These are phyloP conservation scores for Curvularia sp. DNA, from an alignment of 2,329 filamentous ascomycete species.

Conservation along the genomic window DNA sequence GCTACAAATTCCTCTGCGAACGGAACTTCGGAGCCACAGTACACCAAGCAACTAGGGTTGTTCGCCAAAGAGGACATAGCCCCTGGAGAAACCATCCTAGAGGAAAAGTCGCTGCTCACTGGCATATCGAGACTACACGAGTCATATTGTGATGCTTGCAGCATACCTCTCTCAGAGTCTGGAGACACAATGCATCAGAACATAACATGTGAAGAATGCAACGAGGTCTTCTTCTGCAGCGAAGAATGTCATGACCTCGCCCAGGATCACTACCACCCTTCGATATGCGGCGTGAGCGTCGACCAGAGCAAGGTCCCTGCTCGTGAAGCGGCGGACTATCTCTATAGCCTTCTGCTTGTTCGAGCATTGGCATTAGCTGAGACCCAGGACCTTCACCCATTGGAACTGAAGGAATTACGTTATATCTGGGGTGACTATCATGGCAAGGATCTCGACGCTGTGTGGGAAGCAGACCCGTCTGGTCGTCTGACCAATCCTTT, in stretches of 20 bases:
- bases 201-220: constrained; percentile 62
- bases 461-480: constrained; percentile 28
- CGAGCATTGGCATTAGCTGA: constrained; percentile 68
- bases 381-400: constrained; percentile 64
- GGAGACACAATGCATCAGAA: constrained; percentile 28
- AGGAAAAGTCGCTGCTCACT: constrained; percentile 85
- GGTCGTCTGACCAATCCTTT: constrained; percentile 30
- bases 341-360: constrained; percentile 67
- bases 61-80: constrained; percentile 85
- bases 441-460: constrained; percentile 31
- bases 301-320: constrained; percentile 64
- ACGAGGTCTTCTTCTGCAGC: constrained; percentile 68
- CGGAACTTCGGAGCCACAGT: constrained; percentile 60
- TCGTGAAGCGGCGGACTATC: constrained; percentile 64
- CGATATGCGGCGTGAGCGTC: constrained; percentile 63
- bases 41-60: constrained; percentile 81
- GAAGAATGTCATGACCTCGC: constrained; percentile 64
- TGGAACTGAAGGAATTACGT: constrained; percentile 66
- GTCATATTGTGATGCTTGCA: constrained; percentile 87
- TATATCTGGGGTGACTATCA: constrained; percentile 72
- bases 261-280: constrained; percentile 63
- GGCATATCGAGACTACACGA: constrained; percentile 90
- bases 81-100: constrained; percentile 77
- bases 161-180: constrained; percentile 67
- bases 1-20: constrained; percentile 8